Percentiles rank a stretch among this genome's conserved stretches.
phyloP scores from a whole-genome alignment of 73 alveolate species.

The Stentor roeselii region DNA sequence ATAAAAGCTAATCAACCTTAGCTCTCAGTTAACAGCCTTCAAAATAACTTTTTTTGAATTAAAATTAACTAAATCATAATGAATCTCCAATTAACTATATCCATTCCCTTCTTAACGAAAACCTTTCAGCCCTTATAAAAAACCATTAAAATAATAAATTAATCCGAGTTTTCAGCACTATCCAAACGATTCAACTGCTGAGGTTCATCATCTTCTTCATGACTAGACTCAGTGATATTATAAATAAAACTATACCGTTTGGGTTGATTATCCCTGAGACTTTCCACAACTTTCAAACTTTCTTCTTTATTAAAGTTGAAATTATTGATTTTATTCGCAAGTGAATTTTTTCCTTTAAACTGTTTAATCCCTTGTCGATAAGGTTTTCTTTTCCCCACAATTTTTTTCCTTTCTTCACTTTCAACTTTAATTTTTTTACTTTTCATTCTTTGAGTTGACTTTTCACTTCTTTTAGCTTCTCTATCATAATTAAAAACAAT shows the following conservation, averaged over 20 bases:
- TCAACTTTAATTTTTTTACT: background rate
- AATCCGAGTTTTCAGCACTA: no score
- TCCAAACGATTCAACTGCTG: no score
- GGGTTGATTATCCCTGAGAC: background rate
- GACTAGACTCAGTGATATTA: conserved; percentile 8
- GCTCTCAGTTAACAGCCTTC: no score
- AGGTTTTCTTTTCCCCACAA: background rate
- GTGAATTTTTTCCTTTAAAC: background rate
- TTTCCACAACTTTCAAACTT: conserved; percentile 1
- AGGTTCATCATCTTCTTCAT: conserved; percentile 5
- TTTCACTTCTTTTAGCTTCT: background rate
- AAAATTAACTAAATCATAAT: no score
- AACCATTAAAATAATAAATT: no score
- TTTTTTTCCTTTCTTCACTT: background rate
- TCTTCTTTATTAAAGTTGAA: conserved; percentile 19
- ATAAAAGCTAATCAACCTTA: no score
- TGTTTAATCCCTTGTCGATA: background rate
- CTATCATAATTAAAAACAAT: background rate
- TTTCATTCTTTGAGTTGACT: background rate
- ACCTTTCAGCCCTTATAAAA: no score
- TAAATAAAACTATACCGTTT: conserved; percentile 7
- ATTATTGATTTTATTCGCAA: background rate
- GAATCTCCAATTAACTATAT: no score
- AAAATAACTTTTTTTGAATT: no score
- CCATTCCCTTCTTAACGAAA: no score